These are phyloP conservation scores for Pichia sp. DNA, from an alignment of 1,139 yeast species.

Conservation along the genomic window DNA sequence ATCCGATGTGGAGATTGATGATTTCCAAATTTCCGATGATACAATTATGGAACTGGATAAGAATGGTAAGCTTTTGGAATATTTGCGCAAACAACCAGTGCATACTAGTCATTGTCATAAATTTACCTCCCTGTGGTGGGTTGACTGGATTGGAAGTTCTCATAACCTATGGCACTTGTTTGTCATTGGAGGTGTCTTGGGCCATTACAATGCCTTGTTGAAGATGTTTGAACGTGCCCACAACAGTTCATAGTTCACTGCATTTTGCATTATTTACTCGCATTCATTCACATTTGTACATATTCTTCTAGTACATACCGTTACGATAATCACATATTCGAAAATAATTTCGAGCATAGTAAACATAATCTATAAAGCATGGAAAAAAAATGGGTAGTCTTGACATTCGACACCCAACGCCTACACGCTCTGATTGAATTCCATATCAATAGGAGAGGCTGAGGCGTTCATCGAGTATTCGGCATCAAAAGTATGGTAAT, in stretches of 20 bases:
- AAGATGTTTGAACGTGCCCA: conserved; percentile 45
- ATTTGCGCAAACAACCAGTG: conserved; percentile 48
- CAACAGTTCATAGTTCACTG: no score
- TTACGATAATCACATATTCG: no score
- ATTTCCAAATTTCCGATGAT: conserved; percentile 34
- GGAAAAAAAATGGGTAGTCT: no score
- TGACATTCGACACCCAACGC: no score
- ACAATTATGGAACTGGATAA: conserved; percentile 34
- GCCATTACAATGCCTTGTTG: conserved; percentile 73
- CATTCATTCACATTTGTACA: no score
- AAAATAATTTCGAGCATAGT: no score
- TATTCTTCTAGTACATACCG: no score
- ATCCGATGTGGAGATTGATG: conserved; percentile 50
- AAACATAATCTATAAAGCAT: no score
- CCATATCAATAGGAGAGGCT: conserved; percentile 11
- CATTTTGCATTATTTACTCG: no score
- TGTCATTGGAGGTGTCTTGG: conserved; percentile 80
- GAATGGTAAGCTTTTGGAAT: conserved; percentile 36
- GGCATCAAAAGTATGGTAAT: conserved; percentile 7
- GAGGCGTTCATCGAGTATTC: conserved; percentile 11
- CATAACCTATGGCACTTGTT: conserved; percentile 94
- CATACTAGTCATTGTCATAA: conserved; percentile 36
- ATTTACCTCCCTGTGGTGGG: conserved; percentile 73
- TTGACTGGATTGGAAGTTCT: conserved; percentile 64
- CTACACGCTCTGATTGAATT: background rate